These are phyloP conservation scores for Saccharomyces mikatae DNA, from an alignment of 805 yeast species.

Conservation along the genomic window DNA sequence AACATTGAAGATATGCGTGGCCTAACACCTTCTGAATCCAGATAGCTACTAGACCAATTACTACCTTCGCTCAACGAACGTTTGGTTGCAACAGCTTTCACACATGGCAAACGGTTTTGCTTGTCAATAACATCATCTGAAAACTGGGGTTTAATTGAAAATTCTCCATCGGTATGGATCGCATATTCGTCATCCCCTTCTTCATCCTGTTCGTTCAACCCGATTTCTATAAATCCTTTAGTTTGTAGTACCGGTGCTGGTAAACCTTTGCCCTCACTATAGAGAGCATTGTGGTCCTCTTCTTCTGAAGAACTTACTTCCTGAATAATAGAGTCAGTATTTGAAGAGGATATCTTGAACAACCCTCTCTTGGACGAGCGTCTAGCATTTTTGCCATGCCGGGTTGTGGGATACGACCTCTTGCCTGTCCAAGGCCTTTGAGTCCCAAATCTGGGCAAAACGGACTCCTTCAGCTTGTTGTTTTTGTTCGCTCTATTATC, in stretches of 20 bases:
- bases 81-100: neutral
- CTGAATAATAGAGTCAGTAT: slow-evolving; percentile 24
- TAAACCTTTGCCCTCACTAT: neutral
- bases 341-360: slow-evolving; percentile 11
- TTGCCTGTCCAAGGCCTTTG: slow-evolving; percentile 11
- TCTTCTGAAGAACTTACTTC: slow-evolving; percentile 26
- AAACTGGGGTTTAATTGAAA: neutral
- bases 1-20: neutral
- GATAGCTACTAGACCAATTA: slow-evolving; percentile 1
- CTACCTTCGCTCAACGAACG: slow-evolving; percentile 6
- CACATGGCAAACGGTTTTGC: neutral
- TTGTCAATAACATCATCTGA: neutral
- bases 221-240: neutral
- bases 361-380: slow-evolving; percentile 19
- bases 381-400: slow-evolving; percentile 14
- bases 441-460: slow-evolving; percentile 18
- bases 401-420: slow-evolving; percentile 7
- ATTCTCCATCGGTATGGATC: neutral
- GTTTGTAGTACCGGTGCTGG: neutral
- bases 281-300: slow-evolving; percentile 4
- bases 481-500: slow-evolving; percentile 8
- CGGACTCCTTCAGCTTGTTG: slow-evolving; percentile 14
- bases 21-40: neutral
- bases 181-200: neutral
- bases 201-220: neutral